phyloP scores from a whole-genome alignment of 176 grass and related monocot species.

The Carex littledalei region DNA sequence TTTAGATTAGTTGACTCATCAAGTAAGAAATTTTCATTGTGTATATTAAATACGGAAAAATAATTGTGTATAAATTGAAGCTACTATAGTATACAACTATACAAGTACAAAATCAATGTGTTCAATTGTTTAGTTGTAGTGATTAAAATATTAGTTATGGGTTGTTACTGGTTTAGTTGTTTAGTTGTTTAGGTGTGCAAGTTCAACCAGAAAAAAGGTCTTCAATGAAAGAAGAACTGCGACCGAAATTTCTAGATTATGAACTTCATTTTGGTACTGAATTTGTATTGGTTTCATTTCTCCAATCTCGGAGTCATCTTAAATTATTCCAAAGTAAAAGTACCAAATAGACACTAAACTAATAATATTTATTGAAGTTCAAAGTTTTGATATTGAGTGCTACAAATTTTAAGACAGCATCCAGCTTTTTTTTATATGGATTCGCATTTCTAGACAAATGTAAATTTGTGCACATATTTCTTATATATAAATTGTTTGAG shows the following conservation, averaged over 20 bases:
- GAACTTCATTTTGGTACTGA: not conserved
- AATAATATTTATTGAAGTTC: not conserved
- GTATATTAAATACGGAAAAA: not conserved
- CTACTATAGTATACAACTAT: too few species aligned
- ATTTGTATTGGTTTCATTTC: not conserved
- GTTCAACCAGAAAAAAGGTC: conserved; percentile 5
- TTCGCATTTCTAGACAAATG: not conserved
- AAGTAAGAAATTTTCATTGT: not conserved
- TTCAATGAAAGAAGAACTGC: not conserved
- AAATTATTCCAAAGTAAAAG: not conserved
- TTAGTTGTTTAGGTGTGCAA: not conserved
- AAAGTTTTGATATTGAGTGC: not conserved
- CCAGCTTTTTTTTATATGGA: not conserved
- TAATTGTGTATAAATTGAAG: not conserved
- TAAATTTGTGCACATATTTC: not conserved
- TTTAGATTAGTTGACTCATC: not conserved
- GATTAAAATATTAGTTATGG: not conserved
- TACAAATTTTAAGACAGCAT: not conserved
- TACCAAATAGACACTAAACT: not conserved
- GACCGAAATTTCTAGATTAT: not conserved
- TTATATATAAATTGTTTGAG: not conserved
- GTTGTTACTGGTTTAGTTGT: not conserved
- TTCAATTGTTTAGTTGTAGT: not conserved
- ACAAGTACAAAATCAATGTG: not conserved
- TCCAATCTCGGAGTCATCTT: not conserved